These are phyloP conservation scores for Chloris gayana DNA, from an alignment of 176 grass and related monocot genomes.

Conservation along the genomic window DNA sequence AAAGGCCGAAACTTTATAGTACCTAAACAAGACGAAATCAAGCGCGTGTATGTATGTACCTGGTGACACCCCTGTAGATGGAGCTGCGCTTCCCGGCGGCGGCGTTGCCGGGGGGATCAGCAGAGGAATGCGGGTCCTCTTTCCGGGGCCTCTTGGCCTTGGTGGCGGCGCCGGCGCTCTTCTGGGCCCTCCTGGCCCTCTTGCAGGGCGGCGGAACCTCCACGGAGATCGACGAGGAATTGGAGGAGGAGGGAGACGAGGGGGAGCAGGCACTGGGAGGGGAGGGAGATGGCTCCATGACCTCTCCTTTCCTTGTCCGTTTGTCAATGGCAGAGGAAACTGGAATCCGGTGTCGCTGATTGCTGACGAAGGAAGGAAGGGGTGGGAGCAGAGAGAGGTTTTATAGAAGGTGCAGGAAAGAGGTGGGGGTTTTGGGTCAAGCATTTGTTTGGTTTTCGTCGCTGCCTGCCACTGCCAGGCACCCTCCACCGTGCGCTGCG, in stretches of 20 bases:
- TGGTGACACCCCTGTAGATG: slow-evolving; percentile 86
- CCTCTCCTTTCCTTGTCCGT: no score
- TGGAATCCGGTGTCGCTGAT: neutral
- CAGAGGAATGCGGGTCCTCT: slow-evolving; percentile 13
- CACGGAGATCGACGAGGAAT: slow-evolving; percentile 47
- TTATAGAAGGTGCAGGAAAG: neutral
- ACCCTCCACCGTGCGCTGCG: no score
- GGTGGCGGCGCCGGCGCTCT: neutral
- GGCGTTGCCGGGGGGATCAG: slow-evolving; percentile 36
- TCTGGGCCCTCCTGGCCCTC: neutral
- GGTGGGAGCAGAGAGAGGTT: neutral
- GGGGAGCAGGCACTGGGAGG: neutral
- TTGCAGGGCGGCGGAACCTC: slow-evolving; percentile 13
- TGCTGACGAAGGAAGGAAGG: neutral
- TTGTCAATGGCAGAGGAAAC: no score
- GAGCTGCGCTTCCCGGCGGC: slow-evolving; percentile 81
- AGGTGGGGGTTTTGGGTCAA: neutral
- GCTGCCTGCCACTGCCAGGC: no score
- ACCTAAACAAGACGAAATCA: neutral
- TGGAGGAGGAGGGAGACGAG: slow-evolving; percentile 19
- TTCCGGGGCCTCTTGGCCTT: slow-evolving; percentile 66
- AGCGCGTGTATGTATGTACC: slow-evolving; percentile 39
- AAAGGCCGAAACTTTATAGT: neutral
- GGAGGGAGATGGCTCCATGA: slow-evolving; percentile 35
- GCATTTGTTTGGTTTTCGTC: no score